phyloP scores from a whole-genome alignment of 1,139 yeast species.

The Candida tetrigidarum region DNA sequence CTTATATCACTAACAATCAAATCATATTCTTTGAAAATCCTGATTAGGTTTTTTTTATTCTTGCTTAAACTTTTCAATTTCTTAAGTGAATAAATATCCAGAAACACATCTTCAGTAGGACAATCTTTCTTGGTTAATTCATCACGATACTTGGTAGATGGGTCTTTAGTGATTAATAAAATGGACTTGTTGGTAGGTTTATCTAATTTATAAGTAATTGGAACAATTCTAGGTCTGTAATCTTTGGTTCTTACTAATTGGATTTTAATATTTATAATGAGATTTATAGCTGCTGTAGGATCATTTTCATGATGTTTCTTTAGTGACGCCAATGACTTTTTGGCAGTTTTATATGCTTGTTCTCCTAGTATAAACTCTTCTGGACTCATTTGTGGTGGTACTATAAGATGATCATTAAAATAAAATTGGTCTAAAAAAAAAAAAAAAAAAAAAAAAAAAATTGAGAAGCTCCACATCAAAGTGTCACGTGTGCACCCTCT shows the following conservation, averaged over 20 bases:
- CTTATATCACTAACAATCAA: constrained; percentile 68
- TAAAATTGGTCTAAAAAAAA: background rate
- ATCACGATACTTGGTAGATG: constrained; percentile 57
- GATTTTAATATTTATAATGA: constrained; percentile 57
- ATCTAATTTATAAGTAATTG: constrained; percentile 55
- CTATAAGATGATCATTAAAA: constrained; percentile 7
- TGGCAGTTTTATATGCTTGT: constrained; percentile 26
- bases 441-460: constrained; percentile 8
- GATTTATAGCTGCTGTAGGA: constrained; percentile 33
- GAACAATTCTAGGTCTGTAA: constrained; percentile 66
- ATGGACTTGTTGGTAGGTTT: constrained; percentile 53
- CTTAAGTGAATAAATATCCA: constrained; percentile 59
- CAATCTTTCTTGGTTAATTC: constrained; percentile 50
- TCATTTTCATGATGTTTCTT: constrained; percentile 15
- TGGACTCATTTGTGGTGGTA: background rate
- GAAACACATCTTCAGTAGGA: constrained; percentile 61
- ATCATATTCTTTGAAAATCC: constrained; percentile 63
- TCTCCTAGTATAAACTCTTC: constrained; percentile 27
- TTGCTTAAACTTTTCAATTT: constrained; percentile 52
- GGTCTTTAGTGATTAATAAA: constrained; percentile 69
- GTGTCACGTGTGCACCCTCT: too few relatives aligned
- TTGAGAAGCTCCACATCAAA: too few relatives aligned
- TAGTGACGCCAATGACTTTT: constrained; percentile 29
- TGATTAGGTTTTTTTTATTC: constrained; percentile 44
- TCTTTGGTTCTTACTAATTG: constrained; percentile 56